Evolutionary conservation across 75 land plant genomes (phyloP).

Genomic region (Pinus albicaulis): DNA sequence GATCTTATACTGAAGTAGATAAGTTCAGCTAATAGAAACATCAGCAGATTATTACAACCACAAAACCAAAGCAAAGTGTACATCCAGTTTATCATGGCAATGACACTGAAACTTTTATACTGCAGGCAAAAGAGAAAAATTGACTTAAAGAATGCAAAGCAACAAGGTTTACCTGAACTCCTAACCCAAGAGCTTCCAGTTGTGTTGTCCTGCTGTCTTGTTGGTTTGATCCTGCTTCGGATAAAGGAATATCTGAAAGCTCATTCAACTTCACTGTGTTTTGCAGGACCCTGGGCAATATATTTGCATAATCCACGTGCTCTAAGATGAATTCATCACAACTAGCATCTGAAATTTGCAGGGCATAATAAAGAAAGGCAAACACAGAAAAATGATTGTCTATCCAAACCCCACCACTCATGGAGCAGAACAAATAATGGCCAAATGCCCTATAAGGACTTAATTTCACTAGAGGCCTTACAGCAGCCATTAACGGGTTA

Average conservation of each 20-base stretch:
- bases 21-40: too few species aligned
- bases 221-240: too few species aligned
- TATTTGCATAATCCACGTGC: not conserved
- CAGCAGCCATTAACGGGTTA: slow-evolving; percentile 32
- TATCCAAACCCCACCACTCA: slow-evolving; percentile 16
- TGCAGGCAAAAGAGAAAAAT: not conserved
- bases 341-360: slow-evolving; percentile 1
- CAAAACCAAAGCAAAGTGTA: not conserved
- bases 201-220: not conserved
- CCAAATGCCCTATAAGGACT: slow-evolving; percentile 74
- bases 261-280: not conserved
- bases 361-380: slow-evolving; percentile 51
- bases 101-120: too few species aligned
- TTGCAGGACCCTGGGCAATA: not conserved
- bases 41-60: not conserved
- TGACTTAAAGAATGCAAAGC: not conserved
- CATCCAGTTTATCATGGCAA: not conserved
- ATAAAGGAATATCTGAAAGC: not conserved
- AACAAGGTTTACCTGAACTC: not conserved
- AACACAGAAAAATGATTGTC: slow-evolving; percentile 54
- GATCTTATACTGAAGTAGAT: too few species aligned
- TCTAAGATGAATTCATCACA: not conserved
- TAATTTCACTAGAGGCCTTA: slow-evolving; percentile 22
- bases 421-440: slow-evolving; percentile 30
- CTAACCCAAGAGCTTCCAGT: not conserved